Percentiles rank a stretch among this genome's conserved stretches.
Conservation (phyloP, 2,329 filamentous ascomycete species). For the Rhinocladiella mackenziei region DNA sequence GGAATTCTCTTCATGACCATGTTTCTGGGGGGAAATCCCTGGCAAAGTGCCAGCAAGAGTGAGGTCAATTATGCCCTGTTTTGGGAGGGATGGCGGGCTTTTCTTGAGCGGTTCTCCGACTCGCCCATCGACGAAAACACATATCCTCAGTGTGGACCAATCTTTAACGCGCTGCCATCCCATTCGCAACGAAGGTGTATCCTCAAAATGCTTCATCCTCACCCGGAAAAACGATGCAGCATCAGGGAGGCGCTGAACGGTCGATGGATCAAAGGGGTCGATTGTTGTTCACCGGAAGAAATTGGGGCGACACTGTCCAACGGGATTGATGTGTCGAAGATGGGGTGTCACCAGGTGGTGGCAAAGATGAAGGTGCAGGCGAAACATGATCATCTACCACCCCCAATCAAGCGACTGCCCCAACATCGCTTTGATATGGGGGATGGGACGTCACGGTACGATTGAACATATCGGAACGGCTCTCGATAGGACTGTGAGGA, state of each 20-base stretch:
- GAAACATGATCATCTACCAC: constrained; percentile 36
- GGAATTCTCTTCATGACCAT: constrained; percentile 79
- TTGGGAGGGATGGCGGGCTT: constrained; percentile 64
- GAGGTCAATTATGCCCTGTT: constrained; percentile 62
- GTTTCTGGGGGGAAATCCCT: constrained; percentile 67
- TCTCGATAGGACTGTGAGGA: background rate
- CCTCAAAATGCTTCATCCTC: constrained; percentile 76
- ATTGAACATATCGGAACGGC: constrained; percentile 19
- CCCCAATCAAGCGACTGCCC: constrained; percentile 31
- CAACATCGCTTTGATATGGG: constrained; percentile 33
- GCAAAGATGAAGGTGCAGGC: constrained; percentile 32
- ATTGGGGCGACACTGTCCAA: constrained; percentile 53
- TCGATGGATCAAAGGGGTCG: constrained; percentile 68
- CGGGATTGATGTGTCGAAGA: constrained; percentile 31
- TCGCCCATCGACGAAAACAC: constrained; percentile 52
- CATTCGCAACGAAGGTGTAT: constrained; percentile 66
- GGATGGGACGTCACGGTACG: constrained; percentile 27
- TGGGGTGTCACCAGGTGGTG: constrained; percentile 27
- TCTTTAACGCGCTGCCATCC: constrained; percentile 64
- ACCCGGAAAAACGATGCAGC: constrained; percentile 65
- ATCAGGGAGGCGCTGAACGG: constrained; percentile 66
- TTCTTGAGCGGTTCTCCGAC: constrained; percentile 43
- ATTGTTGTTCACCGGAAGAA: constrained; percentile 71
- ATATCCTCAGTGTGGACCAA: constrained; percentile 61
- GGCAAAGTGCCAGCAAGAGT: constrained; percentile 62